A percentile compares a stretch with the other conserved stretches of the same genome.
These are phyloP conservation scores for Sordariomycetes sp. DNA, from an alignment of 2,329 filamentous ascomycete genomes.

Conservation along the genomic window DNA sequence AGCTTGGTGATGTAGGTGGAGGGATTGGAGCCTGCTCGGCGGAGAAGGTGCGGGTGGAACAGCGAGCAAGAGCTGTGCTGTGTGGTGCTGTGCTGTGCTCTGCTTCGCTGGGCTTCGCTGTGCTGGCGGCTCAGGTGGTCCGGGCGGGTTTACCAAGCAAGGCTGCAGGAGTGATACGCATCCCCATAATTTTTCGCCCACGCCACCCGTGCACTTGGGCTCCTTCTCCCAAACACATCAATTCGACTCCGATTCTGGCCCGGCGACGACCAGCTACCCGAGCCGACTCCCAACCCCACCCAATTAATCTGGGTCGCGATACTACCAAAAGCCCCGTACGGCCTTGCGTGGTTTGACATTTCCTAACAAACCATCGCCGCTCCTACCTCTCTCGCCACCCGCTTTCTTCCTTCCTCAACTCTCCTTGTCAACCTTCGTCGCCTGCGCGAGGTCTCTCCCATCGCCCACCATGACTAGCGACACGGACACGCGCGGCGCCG, in stretches of 20 bases:
- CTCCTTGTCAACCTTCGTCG: neutral
- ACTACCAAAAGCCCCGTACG: neutral
- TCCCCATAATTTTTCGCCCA: neutral
- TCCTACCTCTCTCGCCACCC: neutral
- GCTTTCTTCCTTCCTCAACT: neutral
- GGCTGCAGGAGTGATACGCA: constrained; percentile 4
- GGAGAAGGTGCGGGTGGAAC: neutral
- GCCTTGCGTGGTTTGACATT: neutral
- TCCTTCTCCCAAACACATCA: neutral
- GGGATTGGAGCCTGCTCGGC: constrained; percentile 1
- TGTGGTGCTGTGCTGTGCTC: no score
- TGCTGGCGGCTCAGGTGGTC: neutral
- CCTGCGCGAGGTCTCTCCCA: neutral
- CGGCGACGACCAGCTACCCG: neutral
- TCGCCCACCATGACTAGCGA: constrained; percentile 2
- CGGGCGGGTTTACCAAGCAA: constrained; percentile 3
- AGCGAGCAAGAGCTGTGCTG: neutral
- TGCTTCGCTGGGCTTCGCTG: no score
- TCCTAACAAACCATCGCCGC: neutral
- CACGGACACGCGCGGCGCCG: neutral
- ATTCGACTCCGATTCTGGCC: neutral
- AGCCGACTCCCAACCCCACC: neutral
- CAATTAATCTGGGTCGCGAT: neutral
- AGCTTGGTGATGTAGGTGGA: constrained; percentile 2
- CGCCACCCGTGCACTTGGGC: neutral